A percentile compares a stretch with the other conserved stretches of the same genome.
These are phyloP conservation scores for Rhynchospora pubera DNA, from an alignment of 176 grass and related monocot species.

Conservation along the genomic window DNA sequence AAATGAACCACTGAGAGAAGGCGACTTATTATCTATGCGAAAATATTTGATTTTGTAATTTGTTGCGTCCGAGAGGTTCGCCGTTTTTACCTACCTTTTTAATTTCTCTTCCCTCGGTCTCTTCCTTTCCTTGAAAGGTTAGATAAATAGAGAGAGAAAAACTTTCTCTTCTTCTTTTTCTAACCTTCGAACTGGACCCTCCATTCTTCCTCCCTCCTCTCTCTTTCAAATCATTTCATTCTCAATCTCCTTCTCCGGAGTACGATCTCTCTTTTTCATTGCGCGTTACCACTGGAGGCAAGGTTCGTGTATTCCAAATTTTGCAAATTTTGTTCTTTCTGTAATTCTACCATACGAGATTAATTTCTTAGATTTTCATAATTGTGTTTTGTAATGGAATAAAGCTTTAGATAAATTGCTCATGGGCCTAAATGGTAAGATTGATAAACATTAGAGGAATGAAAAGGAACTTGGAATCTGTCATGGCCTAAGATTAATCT, in stretches of 20 bases:
- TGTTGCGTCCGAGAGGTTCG: neutral
- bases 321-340: neutral
- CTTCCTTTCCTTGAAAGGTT: neutral
- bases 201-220: neutral
- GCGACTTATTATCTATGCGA: neutral
- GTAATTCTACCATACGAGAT: neutral
- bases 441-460: neutral
- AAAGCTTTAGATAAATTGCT: neutral
- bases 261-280: constrained; percentile 1
- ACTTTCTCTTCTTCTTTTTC: neutral
- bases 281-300: neutral
- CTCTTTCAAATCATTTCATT: neutral
- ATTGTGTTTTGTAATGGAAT: neutral
- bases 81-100: neutral
- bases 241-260: neutral
- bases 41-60: constrained; percentile 7
- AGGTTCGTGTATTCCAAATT: neutral
- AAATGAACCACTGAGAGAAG: neutral
- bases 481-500: neutral
- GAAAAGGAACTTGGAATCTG: neutral
- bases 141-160: neutral
- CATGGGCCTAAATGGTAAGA: neutral
- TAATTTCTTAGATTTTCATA: neutral
- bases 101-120: neutral
- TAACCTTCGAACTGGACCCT: neutral